These are phyloP conservation scores for Tricholoma saponaceum DNA, from an alignment of 768 basidiomycete genomes.

Conservation along the genomic window DNA sequence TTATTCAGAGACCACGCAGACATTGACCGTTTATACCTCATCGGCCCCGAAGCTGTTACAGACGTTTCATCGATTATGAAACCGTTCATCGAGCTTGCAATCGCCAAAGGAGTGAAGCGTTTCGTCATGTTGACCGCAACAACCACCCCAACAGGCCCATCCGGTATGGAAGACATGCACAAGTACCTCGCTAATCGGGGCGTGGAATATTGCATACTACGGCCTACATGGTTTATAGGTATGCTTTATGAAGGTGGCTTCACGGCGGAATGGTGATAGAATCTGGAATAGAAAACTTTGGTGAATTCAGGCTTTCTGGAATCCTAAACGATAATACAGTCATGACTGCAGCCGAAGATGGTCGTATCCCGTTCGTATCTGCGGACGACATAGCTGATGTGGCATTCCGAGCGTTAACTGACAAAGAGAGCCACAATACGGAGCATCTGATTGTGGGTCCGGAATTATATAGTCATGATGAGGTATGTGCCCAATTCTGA, in stretches of 20 bases:
- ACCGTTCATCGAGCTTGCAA: slow-evolving; percentile 30
- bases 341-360: slow-evolving; percentile 16
- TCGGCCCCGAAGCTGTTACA: background rate
- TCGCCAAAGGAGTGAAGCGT: slow-evolving; percentile 27
- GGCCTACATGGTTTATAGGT: slow-evolving; percentile 39
- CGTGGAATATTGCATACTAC: slow-evolving; percentile 30
- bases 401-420: slow-evolving; percentile 24
- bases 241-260: slow-evolving; percentile 1
- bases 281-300: background rate
- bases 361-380: slow-evolving; percentile 26
- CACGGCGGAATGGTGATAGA: background rate
- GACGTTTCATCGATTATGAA: slow-evolving; percentile 19
- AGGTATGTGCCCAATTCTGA: slow-evolving; percentile 16
- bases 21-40: slow-evolving; percentile 18
- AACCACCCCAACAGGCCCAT: slow-evolving; percentile 17
- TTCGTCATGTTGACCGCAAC: slow-evolving; percentile 28
- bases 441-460: slow-evolving; percentile 29
- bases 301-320: background rate
- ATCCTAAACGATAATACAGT: background rate
- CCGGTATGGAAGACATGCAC: slow-evolving; percentile 26
- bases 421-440: slow-evolving; percentile 18
- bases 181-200: slow-evolving; percentile 27
- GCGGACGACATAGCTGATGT: slow-evolving; percentile 31
- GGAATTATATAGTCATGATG: slow-evolving; percentile 25
- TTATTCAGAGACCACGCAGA: slow-evolving; percentile 20